Evolutionary conservation across 768 basidiomycete species (phyloP), one percentile per base, ranked within the genome.

Genomic region (Mycena alexandri): DNA sequence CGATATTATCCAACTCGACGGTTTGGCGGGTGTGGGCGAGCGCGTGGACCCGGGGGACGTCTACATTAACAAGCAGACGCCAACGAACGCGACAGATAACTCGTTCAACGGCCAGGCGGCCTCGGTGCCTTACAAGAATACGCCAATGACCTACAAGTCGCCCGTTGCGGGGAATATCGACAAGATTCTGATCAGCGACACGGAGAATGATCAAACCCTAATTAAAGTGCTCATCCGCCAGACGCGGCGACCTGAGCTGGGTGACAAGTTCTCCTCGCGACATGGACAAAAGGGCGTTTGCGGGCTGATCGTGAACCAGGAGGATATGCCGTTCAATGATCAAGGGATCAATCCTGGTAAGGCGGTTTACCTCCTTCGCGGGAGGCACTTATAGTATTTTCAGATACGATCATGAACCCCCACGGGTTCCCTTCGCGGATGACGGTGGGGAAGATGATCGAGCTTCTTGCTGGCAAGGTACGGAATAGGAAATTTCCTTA

Each of bases 391-490:
- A 42, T 48, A 46, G 56, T 16, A 41, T 12, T 48, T 78, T 62
- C 65, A 92, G 97, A 99, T 79, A 95, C 96, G 19, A 98, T 99
- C 82, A 99, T 99, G 97, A 99, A 99, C 77, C 98, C 98, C 4
- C 98, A 99, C 80, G 98, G 98, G 75, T 99, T 99, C 85, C 98
- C 98, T 6, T 97, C 95, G 63, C 93, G 97, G 61, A 98, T 96
- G 96, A 99, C 98, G 25, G 98, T 99, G 33, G 98, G 98, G 54
- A 99, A 99, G 84, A 99, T 99, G 98, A 98, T 99, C 59, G 98
- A 99, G 79, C 84, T 98, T 22, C 82, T 99, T 36, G 93, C 96
- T 14, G 97, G 98, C 56, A 99, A 99, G 87, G 94, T 93, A 63
- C 43, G 41, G 29, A 17, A 14, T 38, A 38, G 38, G 10, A 10